Percentiles rank a stretch among this genome's conserved stretches.
These are phyloP conservation scores for Rhizopogon roseolus DNA, from an alignment of 768 basidiomycete genomes.

Conservation along the genomic window DNA sequence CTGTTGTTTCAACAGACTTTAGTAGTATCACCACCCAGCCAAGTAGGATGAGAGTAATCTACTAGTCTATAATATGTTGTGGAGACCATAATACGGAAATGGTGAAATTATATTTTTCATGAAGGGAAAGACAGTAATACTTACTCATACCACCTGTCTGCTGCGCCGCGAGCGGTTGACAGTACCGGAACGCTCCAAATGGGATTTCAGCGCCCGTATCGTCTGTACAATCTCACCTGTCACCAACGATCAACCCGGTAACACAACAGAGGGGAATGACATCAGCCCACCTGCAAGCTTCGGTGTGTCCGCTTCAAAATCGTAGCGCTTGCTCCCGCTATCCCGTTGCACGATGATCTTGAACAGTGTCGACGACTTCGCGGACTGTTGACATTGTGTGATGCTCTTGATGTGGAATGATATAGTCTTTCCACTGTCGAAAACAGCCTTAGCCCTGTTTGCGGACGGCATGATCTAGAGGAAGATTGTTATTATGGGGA, in stretches of 20 bases:
- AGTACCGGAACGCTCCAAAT: constrained; percentile 61
- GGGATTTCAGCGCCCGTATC: constrained; percentile 59
- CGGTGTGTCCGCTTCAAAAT: constrained; percentile 91
- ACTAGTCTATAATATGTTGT: too few relatives aligned
- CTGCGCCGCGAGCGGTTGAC: constrained; percentile 59
- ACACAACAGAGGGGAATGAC: not conserved
- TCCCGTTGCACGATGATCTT: constrained; percentile 82
- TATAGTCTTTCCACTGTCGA: constrained; percentile 85
- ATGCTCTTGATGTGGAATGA: constrained; percentile 92
- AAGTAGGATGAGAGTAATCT: too few relatives aligned
- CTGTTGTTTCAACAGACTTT: too few relatives aligned
- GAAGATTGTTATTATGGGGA: not conserved
- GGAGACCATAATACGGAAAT: not conserved
- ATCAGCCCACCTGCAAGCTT: constrained; percentile 63
- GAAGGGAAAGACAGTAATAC: too few relatives aligned
- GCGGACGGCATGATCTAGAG: constrained; percentile 83
- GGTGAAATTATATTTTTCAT: too few relatives aligned
- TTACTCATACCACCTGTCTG: constrained; percentile 44
- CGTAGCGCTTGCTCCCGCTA: constrained; percentile 83
- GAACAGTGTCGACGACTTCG: constrained; percentile 78
- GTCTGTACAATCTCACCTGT: constrained; percentile 75
- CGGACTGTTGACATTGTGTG: constrained; percentile 75
- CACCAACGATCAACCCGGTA: constrained; percentile 3
- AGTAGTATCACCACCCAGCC: too few relatives aligned
- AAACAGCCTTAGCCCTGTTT: constrained; percentile 73